Base-by-base conservation (phyloP, 805 yeast species). In the Metschnikowia similis region DNA sequence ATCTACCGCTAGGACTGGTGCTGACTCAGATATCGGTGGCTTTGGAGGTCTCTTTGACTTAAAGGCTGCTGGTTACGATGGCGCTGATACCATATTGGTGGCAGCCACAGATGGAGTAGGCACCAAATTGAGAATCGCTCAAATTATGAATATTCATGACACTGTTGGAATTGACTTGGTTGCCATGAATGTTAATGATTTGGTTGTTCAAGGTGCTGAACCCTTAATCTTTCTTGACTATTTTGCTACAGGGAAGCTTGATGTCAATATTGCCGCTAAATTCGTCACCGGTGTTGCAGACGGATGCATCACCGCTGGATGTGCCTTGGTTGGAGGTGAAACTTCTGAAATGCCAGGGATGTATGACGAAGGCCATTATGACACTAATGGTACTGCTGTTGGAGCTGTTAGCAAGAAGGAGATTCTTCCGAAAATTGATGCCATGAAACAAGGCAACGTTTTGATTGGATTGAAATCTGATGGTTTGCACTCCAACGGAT, bases 41-140 rank as follows among this genome's bases (percentile, higher is more conserved):
- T 94, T 94, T 64, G 99, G 99, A 58, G 99, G 99, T 58, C 73
- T 92, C 40, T 95, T 94, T 58, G 99, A 95, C 67, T 77, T 94
- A 62, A 80, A 83, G 58, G 83, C 84, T 46, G 96, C 96, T 41
- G 98, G 98, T 6, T 94, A 84, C 71, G 82, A 83, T 58, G 81
- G 89, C 17, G 82, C 79, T 56, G 84, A 86, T 50, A 83, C 89
- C n/a, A 70, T 94, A 49, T 75, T 94, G 51, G 98, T 94, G 38
- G 97, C 94, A 52, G 98, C 99, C 52, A 94, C 99, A 42, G 99
- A 94, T 71, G 99, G 99, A 71, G 98, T 94, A 51, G 99, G 99
- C 58, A 92, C 99, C 53, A 94, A 94, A 72, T 81, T 94, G 58
- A 84, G 90, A 77, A 83, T 95, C 65, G 99, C 98, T 1, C 98